Evolutionary conservation across 495 filamentous ascomycete species (phyloP), one percentile per base, ranked within the genome.

Genomic region (Podospora anserina): DNA sequence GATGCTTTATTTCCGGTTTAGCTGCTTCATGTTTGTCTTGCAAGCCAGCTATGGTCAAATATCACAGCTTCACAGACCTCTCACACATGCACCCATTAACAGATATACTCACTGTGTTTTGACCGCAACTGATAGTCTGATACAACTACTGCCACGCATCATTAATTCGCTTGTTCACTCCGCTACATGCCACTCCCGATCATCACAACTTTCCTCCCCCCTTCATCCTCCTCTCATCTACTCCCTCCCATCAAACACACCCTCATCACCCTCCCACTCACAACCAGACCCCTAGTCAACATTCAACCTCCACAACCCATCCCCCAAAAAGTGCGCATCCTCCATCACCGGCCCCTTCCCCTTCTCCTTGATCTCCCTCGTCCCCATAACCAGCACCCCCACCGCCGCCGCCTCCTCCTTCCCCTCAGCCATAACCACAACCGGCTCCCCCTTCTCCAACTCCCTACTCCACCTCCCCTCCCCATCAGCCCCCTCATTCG

Each of bases 311-410:
- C 95, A 99, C 70, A 99, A 78, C 65, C 94, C 95, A 87, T 99
- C 95, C 6, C 96, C 95, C 59, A 97, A 76, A 84, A 88, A 97
- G 88, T 97, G 94, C 63, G 90, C 91, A 68, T 90, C 88, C 83
- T 99, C 95, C 74, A 97, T 90, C 26, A 91, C 95, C 44, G 93
- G 89, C 1, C 93, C 96, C 82, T 96, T 97, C 69, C 91, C 91
- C 82, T 94, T 92, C 74, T 86, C 89, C 86, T 92, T 97, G 71
- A 96, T 91, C 79, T 97, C 92, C 84, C 91, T 88, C 0, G 95
- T 97, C 15, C 93, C 90, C 84, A 91, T 89, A 81, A 90, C 91
- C 82, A 98, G 76, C 75, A 89, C 78, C 3, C 95, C 95, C 30
- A 99, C 89, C 60, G 96, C 84, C 82, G 93, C 97, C 57, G 92